Base-by-base conservation (phyloP, 345 rosid genomes). In the Hibiscus syriacus region DNA sequence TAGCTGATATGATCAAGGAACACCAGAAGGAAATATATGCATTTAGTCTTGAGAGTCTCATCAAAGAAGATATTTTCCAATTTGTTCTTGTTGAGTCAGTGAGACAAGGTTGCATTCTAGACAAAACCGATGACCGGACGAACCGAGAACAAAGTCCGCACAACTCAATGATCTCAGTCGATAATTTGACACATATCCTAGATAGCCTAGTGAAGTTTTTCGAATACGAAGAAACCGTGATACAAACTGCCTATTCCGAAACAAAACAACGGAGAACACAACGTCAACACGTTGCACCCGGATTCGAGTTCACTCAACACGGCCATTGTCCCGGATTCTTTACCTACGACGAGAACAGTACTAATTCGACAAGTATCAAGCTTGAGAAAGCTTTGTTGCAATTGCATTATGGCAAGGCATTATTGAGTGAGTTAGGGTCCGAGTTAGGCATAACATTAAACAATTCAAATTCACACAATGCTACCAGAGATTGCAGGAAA, bases 341-440 rank as follows among this genome's bases (percentile, higher is more conserved):
- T 30, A 19, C 55, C 26, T 20, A 20, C 1, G 55, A 52, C 22
- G 27, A 12, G 22, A 52, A 52, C 12, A 52, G 46, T 23, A 72
- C 66, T 36, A 11, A 6, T 60, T 75, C 73, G 29, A 67, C 72
- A 0, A 25, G 55, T 23, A 56, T 70, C 54, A 48, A 65, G 54
- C 71, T 78, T 20, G 70, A 46, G 71, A 71, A 71, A 58, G 78
- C 78, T 55, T 38, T 71, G 41, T 41, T 69, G 22, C 74, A 77
- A 53, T 45, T 77, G 32, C 67, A 39, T 27, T 30, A 29, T 61
- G 72, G 79, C 27, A 73, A 64, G 72, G 58, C 55, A 63, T 30
- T 59, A 14, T 58, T 71, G 66, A 65, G 34, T 17, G 71, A 77
- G 48, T 25, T 75, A 58, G 66, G 56, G 36, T 58, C 52, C 3